Conservation (phyloP, 2,329 filamentous ascomycete genomes). For the Microdochium paspali region DNA sequence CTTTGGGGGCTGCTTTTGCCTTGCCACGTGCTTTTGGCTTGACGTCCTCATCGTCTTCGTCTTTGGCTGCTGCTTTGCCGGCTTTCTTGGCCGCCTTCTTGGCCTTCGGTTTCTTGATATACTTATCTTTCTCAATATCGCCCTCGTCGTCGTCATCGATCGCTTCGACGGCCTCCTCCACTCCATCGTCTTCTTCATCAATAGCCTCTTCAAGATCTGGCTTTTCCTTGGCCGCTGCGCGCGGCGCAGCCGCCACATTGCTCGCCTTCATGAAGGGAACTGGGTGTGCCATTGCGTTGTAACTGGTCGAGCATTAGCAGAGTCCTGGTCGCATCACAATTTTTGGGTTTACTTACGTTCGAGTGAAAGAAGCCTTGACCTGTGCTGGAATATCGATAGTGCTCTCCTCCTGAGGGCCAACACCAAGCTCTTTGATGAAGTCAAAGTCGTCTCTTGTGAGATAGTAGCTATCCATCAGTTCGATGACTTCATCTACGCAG, state of each 20-base stretch:
- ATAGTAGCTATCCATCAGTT: constrained; percentile 95
- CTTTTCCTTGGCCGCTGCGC: constrained; percentile 55
- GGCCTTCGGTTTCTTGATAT: constrained; percentile 83
- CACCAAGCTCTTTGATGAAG: constrained; percentile 79
- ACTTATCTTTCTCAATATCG: constrained; percentile 86
- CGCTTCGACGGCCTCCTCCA: constrained; percentile 45
- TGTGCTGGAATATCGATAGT: constrained; percentile 70
- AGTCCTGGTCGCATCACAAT: background rate
- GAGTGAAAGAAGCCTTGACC: constrained; percentile 83
- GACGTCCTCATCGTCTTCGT: constrained; percentile 40
- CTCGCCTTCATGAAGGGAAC: constrained; percentile 94
- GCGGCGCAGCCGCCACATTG: constrained; percentile 64
- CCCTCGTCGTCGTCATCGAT: constrained; percentile 70
- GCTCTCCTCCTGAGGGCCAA: constrained; percentile 74
- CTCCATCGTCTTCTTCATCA: constrained; percentile 74
- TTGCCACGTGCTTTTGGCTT: constrained; percentile 38
- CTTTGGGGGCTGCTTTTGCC: constrained; percentile 30
- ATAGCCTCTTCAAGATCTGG: constrained; percentile 95
- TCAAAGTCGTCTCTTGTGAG: constrained; percentile 93
- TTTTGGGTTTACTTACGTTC: constrained; percentile 51
- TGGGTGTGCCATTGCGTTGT: constrained; percentile 80
- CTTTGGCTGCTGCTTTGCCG: constrained; percentile 23
- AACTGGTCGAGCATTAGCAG: constrained; percentile 37
- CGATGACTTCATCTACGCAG: constrained; percentile 71
- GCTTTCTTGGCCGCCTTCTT: constrained; percentile 46